These are phyloP conservation scores for Ophioceras dolichostomum DNA, from an alignment of 2,329 filamentous ascomycete genomes.

Conservation along the genomic window DNA sequence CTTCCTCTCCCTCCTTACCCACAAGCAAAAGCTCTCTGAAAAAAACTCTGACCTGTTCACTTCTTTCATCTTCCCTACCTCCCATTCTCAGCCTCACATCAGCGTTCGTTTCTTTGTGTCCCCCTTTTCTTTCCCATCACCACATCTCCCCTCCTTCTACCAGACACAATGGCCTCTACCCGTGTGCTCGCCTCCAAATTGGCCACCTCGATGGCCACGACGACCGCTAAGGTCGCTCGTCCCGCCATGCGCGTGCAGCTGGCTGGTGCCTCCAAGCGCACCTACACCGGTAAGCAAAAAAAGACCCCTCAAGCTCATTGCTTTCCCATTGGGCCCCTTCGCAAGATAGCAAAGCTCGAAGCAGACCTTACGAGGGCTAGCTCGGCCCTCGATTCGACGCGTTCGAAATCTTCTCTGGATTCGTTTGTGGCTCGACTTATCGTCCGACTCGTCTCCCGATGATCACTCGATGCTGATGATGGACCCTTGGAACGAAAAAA, in stretches of 20 bases:
- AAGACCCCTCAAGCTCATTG: too few species aligned
- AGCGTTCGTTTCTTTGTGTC: conserved; percentile 22
- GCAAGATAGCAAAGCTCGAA: too few species aligned
- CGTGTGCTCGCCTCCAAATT: conserved; percentile 69
- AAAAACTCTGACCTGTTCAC: conserved; percentile 12
- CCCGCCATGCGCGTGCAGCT: conserved; percentile 56
- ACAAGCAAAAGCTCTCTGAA: conserved; percentile 17
- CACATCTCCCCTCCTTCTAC: conserved; percentile 36
- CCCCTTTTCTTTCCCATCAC: conserved; percentile 22
- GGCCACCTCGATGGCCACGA: conserved; percentile 64
- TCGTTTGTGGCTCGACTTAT: too few species aligned
- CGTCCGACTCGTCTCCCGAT: too few species aligned
- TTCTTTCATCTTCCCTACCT: conserved; percentile 6
- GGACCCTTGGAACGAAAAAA: too few species aligned
- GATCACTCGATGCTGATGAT: too few species aligned
- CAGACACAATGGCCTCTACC: conserved; percentile 67
- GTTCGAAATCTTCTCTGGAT: too few species aligned
- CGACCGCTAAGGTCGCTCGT: conserved; percentile 65
- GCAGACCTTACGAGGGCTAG: too few species aligned
- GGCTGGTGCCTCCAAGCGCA: conserved; percentile 59
- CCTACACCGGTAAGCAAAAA: conserved; percentile 59
- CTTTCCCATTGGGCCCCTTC: too few species aligned
- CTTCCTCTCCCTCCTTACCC: conserved; percentile 12
- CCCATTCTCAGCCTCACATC: conserved; percentile 1
- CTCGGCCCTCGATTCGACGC: too few species aligned